Evolutionary conservation across 176 grass and related monocot species (phyloP).

Genomic region (Lolium perenne): DNA sequence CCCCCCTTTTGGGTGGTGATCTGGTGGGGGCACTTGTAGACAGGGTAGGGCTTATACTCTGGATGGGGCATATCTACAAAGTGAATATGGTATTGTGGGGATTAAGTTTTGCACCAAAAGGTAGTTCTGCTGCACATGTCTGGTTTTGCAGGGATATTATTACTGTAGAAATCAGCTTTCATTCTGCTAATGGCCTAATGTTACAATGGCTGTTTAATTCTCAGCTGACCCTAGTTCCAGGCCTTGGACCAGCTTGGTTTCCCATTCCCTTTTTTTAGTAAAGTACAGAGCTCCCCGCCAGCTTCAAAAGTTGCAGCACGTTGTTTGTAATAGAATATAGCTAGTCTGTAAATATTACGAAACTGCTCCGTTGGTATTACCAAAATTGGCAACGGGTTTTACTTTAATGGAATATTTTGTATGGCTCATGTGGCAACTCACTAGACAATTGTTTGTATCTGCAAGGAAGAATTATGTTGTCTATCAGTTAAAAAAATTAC

Average conservation of each 20-base stretch:
- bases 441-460: no score
- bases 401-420: neutral
- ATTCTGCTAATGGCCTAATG: neutral
- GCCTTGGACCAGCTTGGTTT: no score
- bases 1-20: no score
- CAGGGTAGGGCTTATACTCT: no score
- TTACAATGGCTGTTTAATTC: neutral
- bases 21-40: no score
- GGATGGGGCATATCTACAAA: neutral
- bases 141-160: neutral
- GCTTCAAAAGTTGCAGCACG: neutral
- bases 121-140: neutral
- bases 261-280: neutral
- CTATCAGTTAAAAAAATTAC: neutral
- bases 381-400: neutral
- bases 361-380: no score
- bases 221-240: neutral
- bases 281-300: neutral
- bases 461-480: no score
- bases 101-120: neutral
- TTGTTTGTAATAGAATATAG: no score
- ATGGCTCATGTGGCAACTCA: no score
- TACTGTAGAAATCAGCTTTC: neutral
- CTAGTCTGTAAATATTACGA: neutral
- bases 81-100: neutral